Base-by-base conservation (phyloP, 805 yeast species). In the Isabelozyma gotoi region DNA sequence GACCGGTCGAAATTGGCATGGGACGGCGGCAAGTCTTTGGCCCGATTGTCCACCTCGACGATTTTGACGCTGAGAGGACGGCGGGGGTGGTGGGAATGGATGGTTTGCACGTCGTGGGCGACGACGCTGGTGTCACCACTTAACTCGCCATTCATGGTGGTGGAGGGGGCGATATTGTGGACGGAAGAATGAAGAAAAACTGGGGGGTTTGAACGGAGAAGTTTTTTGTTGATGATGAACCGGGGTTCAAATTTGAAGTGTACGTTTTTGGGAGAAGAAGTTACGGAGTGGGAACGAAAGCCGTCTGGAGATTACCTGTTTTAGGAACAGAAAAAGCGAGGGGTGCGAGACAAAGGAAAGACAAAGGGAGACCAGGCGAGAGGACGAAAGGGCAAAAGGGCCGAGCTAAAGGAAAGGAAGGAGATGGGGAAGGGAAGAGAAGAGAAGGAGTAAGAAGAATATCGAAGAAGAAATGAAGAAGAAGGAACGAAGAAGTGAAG, bases 1-100 rank as follows among this genome's bases (percentile, higher is more conserved):
- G 61, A 53, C 33, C 73, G 47, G 45, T 71, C 69, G 41, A 70
- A 70, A 16, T 48, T 46, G 2, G 70, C 66, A 44, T 68, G 60
- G 4, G 73, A 67, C 3, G 76, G 74, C 5, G 60, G 46, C 12
- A 50, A 29, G 29, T 42, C 45, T 33, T 33, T 24, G 7, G n/a
- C 29, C 29, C 12, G 8, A 10, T 24, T 10, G 29, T 24, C 29
- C n/a, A 24, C 12, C 12, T n/a, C 29, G 4, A 24, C 29, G 29
- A 24, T 24, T 24, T n/a, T 24, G n/a, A 24, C 29, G 12, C 29
- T 24, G 8, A 24, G 3, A 10, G 29, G 29, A 24, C 29, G 29
- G 12, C 29, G 29, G 8, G 29, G 7, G 12, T 24, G 8, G 29
- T 24, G 29, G 12, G 29, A 24, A 10, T 24, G 29, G 29, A 24